Evolutionary conservation across 495 filamentous ascomycete species (phyloP), one percentile per base, ranked within the genome.

Genomic region (Chaetomium fimeti): DNA sequence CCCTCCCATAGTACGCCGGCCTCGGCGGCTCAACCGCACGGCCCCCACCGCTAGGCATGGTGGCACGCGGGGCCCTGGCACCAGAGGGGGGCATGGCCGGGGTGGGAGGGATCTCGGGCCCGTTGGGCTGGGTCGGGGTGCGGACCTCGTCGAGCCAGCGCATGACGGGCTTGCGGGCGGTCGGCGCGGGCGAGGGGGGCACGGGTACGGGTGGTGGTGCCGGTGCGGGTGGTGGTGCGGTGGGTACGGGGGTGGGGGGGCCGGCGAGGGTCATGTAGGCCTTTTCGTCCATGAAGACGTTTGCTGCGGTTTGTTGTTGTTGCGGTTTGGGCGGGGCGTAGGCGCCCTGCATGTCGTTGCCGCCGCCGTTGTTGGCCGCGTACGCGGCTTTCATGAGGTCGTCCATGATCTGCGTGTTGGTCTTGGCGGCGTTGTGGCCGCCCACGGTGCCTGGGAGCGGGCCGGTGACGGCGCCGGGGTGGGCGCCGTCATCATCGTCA

Each of bases 401-500:
- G 64, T 71, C 69, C 62, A 73, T 66, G 60, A 73, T 71, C 22
- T 71, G 54, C 12, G 67, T 66, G 60, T 71, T 71, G 47, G 69
- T 73, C 32, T 71, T 72, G 47, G 40, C 60, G 11, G 15, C 56
- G n/a, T 28, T 45, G 16, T 43, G 24, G 6, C 38, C 57, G 16
- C 43, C 63, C 0, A 48, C 51, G 0, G 47, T 22, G 28, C 51
- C 63, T 3, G 51, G 59, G 15, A 62, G 27, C 12, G 63, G 56
- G 0, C 36, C 49, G 28, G n/a, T 49, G 48, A 55, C 40, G 22
- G 57, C 22, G 45, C 40, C 38, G 20, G 11, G 20, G 48, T 29
- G 22, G 12, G 43, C 47, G 28, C 43, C 42, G 51, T 51, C 40
- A 32, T 57, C 64, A 1, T 57, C 51, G 8, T 54, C 45, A 6